Conservation (phyloP, 164 flowering plant species). For the Litsea cubeba region DNA sequence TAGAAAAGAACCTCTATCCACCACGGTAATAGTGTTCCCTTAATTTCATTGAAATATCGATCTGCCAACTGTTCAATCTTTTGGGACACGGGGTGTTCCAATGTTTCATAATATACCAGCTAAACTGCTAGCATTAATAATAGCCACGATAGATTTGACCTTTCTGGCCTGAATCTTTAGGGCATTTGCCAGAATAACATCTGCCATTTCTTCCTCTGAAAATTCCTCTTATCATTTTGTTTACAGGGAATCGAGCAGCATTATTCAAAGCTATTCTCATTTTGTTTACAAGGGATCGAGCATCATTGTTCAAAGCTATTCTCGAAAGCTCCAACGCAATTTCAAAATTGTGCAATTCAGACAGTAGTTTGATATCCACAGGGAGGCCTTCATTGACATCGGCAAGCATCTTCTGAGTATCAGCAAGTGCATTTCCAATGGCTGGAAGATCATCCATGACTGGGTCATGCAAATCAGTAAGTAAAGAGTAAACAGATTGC, state of each 20-base stretch:
- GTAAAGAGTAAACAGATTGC: conserved; percentile 55
- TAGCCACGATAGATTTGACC: too few relatives aligned
- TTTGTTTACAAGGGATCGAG: conserved; percentile 38
- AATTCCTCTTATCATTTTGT: conserved; percentile 34
- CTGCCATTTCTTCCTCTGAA: too few relatives aligned
- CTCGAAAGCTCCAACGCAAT: conserved; percentile 80
- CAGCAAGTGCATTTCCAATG: conserved; percentile 63
- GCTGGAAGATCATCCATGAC: conserved; percentile 52
- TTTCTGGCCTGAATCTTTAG: too few relatives aligned
- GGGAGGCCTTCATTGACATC: too few relatives aligned
- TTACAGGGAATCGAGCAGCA: conserved; percentile 47
- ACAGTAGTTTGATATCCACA: conserved; percentile 47
- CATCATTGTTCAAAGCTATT: conserved; percentile 59
- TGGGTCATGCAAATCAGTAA: conserved; percentile 59
- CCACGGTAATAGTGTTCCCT: conserved; percentile 19
- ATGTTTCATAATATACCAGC: conserved; percentile 70
- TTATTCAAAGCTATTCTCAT: conserved; percentile 62
- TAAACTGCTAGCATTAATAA: conserved; percentile 70
- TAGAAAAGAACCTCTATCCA: conserved; percentile 55
- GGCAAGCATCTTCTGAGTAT: too few relatives aligned
- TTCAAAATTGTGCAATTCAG: conserved; percentile 60
- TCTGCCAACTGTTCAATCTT: conserved; percentile 55
- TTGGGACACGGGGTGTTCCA: conserved; percentile 68
- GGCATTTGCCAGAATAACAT: too few relatives aligned
- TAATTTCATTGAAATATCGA: conserved; percentile 36